Evolutionary conservation across 2,329 filamentous ascomycete species (phyloP), one percentile per base, ranked within the genome.

Genomic region (Trichophyton mentagrophytes): DNA sequence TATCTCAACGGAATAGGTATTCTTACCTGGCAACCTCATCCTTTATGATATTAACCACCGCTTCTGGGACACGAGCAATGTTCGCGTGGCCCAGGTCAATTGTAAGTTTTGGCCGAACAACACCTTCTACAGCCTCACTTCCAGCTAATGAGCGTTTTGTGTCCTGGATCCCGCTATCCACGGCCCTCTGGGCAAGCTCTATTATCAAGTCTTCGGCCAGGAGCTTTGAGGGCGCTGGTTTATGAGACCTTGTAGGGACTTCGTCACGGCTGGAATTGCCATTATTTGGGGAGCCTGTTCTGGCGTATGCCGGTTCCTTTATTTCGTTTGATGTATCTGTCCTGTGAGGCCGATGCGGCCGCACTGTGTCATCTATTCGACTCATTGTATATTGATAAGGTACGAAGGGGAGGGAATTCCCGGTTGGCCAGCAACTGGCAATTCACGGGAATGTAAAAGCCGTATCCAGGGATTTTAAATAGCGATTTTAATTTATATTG

Each of bases 41-140:
- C 66, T 79, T 79, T 61, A 81, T 77, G 53, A 79, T 73, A 66
- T 79, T 76, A 11, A 80, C 74, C 30, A 80, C 77, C 40, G 76
- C 73, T 60, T 77, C 75, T 1, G 79, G 79, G 61, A 80, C 75
- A 61, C 74, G 72, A 38, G 70, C 72, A 62, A 80, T 78, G 61
- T 74, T 75, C 13, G 76, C 77, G 67, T 79, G 75, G 15, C 77
- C 78, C 66, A 81, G 68, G 63, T 80, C 77, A 61, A 81, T 76
- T 1, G 78, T 80, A 63, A 80, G 67, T 61, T 78, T 79, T 8
- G 76, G 76, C 64, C 76, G 76, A 60, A 78, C 72, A 15, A 75
- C 74, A 66, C 77, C 76, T 17, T 70, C 75, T 42, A 78, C 74
- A 55, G 69, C 73, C 62, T 78, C 76, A 47, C 71, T 77, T 20